phyloP scores from a whole-genome alignment of 331 rosid species.

The Stylosanthes scabra region DNA sequence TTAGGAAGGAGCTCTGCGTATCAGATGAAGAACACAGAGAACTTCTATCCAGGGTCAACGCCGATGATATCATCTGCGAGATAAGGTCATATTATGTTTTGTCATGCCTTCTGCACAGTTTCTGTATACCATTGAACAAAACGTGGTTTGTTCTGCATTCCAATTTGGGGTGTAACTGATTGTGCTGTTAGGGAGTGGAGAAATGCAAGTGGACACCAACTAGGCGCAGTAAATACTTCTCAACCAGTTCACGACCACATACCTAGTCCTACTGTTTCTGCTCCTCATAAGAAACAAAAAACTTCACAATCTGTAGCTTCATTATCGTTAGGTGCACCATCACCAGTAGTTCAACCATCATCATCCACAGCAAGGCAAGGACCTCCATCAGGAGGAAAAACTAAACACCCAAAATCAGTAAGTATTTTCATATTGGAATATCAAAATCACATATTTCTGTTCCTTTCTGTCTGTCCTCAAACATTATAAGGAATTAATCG shows the following conservation, averaged over 20 bases:
- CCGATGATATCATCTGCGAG: slow-evolving; percentile 71
- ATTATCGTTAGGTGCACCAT: slow-evolving; percentile 48
- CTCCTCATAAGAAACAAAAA: slow-evolving; percentile 81
- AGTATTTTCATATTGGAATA: slow-evolving; percentile 32
- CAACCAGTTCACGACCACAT: slow-evolving; percentile 60
- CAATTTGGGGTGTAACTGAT: slow-evolving; percentile 37
- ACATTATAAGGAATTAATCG: slow-evolving; percentile 5
- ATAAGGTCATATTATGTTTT: slow-evolving; percentile 68
- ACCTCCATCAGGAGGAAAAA: slow-evolving; percentile 42
- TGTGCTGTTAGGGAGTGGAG: slow-evolving; percentile 81
- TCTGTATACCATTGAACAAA: slow-evolving; percentile 26
- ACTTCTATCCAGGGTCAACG: slow-evolving; percentile 74
- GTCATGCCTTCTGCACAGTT: slow-evolving; percentile 39
- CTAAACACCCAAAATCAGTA: slow-evolving; percentile 64
- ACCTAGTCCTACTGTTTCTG: slow-evolving; percentile 72
- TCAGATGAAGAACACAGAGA: slow-evolving; percentile 92
- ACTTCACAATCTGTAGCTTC: slow-evolving; percentile 53
- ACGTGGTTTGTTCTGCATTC: slow-evolving; percentile 36
- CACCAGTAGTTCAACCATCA: slow-evolving; percentile 33
- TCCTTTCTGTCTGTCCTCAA: slow-evolving; percentile 46
- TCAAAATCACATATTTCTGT: slow-evolving; percentile 4
- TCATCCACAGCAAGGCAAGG: slow-evolving; percentile 40
- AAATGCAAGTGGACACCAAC: slow-evolving; percentile 63
- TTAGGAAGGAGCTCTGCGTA: slow-evolving; percentile 91
- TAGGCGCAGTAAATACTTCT: slow-evolving; percentile 51